Conservation (phyloP, 768 basidiomycete species). For the Tricholoma bakamatsutake region DNA sequence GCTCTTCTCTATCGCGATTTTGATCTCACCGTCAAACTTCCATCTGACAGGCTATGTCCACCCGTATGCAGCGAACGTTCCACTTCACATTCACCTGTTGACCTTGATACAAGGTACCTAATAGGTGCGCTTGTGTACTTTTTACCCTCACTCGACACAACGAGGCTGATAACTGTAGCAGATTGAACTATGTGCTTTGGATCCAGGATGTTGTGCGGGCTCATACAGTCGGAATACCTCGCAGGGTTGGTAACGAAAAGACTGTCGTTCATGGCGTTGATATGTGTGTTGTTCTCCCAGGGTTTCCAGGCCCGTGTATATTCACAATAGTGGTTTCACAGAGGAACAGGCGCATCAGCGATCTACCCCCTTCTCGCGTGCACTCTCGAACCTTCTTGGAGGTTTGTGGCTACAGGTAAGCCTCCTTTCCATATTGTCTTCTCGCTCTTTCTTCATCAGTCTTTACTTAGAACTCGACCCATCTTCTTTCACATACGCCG, state of each 20-base stretch:
- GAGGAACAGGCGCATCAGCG: conserved; percentile 87
- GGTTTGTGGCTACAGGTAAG: conserved; percentile 65
- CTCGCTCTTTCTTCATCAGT: not conserved
- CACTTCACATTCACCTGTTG: not conserved
- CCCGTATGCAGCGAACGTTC: conserved; percentile 48
- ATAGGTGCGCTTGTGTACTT: conserved; percentile 39
- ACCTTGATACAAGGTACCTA: conserved; percentile 50
- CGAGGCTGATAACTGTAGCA: conserved; percentile 18
- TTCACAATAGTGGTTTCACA: conserved; percentile 22
- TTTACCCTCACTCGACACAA: not conserved
- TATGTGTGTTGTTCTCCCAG: conserved; percentile 46
- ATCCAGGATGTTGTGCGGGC: conserved; percentile 60
- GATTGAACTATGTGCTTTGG: conserved; percentile 87
- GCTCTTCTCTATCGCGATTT: conserved; percentile 78
- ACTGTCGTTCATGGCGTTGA: conserved; percentile 51
- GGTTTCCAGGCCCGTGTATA: not conserved
- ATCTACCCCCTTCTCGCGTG: conserved; percentile 84
- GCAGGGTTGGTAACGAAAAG: not conserved
- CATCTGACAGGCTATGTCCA: conserved; percentile 76
- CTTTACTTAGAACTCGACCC: conserved; percentile 60
- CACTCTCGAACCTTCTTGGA: conserved; percentile 45
- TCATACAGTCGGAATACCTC: conserved; percentile 14
- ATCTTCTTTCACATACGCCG: conserved; percentile 50
- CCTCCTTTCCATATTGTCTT: not conserved
- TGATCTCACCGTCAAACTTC: conserved; percentile 51